Conservation (phyloP, 2,329 filamentous ascomycete species). For the Diaporthe nobilis region DNA sequence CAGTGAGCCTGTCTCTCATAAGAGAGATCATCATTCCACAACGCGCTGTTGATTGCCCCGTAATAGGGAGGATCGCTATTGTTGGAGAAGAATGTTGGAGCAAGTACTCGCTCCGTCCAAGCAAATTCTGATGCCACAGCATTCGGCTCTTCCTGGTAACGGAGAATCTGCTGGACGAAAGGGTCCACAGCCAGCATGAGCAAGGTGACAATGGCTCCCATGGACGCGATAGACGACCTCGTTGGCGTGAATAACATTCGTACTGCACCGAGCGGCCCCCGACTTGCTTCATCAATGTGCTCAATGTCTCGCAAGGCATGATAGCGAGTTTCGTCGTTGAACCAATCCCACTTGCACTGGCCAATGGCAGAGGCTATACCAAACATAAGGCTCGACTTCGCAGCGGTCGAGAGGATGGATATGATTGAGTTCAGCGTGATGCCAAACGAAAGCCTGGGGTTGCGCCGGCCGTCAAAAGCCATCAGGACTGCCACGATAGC, state of each 20-base stretch:
- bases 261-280: neutral
- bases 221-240: neutral
- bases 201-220: neutral
- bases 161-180: neutral
- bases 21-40: neutral
- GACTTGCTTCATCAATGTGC: neutral
- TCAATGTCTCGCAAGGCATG: neutral
- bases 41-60: neutral
- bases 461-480: neutral
- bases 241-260: neutral
- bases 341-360: neutral
- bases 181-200: neutral
- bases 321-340: neutral
- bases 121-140: neutral
- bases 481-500: neutral
- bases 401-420: neutral
- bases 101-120: neutral
- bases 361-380: neutral
- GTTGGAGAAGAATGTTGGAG: neutral
- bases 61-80: neutral
- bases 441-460: neutral
- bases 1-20: neutral
- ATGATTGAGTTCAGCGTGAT: neutral
- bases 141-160: neutral
- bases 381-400: neutral